Evolutionary conservation across 805 yeast species (phyloP), one percentile per base, ranked within the genome.

Genomic region (Kuraishia hungarica): DNA sequence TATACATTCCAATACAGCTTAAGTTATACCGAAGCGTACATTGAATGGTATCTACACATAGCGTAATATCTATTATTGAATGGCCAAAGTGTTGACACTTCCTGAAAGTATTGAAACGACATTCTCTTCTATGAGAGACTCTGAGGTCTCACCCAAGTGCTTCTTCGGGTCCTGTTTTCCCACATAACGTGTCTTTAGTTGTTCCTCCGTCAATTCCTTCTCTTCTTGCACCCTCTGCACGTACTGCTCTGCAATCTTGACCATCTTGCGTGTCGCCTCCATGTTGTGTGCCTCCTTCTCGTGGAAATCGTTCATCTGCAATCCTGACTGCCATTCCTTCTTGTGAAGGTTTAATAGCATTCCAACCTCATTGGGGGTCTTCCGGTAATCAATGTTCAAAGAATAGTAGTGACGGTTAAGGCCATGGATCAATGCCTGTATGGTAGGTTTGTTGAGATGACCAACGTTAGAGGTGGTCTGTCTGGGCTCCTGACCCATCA

Each of bases 101-200:
- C 97, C 89, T 17, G 97, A 89, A 66, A 92, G 76, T 59, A 93
- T 80, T 39, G 96, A 83, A 13, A 89, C 90, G 52, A 94, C 85
- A 67, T 94, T 96, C 54, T 89, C 94, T 71, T 94, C 99, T 63
- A 96, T 82, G 53, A 89, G 77, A 58, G 78, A 76, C 61, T 89
- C 96, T 11, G 97, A 96, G 0, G 96, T 88, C 59, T 89, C 97
- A 51, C 86, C 80, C 64, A 94, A 77, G 75, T 94, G 99, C 75
- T 93, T 94, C 83, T 96, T 94, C 48, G 99, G 99, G 71, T 94
- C 99, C 72, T 93, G 97, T 69, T 90, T 92, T 63, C 99, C 99
- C 43, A 94, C 97, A 66, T 93, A 96, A 68, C 99, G 84, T 7
- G 97, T 93, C 71, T 89, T 90, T 62, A 93, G 80, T 70, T 92